A percentile compares a stretch with the other conserved stretches of the same genome.
phyloP scores from a whole-genome alignment of 208 protist genomes.

The Trypanosomatidae sp. region DNA sequence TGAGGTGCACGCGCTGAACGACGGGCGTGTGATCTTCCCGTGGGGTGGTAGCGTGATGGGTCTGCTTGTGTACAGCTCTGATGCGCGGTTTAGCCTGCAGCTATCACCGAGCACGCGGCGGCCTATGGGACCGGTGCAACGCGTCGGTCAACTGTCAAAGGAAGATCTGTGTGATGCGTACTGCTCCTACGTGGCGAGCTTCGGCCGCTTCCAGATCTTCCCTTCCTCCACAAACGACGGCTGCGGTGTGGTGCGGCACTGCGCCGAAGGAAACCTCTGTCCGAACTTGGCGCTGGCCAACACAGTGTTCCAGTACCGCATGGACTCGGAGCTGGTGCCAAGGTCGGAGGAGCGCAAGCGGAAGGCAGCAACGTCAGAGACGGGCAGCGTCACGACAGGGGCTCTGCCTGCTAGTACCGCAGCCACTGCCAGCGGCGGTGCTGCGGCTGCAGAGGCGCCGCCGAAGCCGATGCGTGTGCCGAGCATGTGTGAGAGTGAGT shows the following conservation, averaged over 20 bases:
- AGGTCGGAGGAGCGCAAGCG: neutral
- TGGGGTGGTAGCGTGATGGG: conserved; percentile 79
- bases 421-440: too few species aligned
- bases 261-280: conserved; percentile 31
- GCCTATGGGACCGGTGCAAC: conserved; percentile 20
- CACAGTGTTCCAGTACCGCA: conserved; percentile 25
- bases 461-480: too few species aligned
- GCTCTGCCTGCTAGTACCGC: too few species aligned
- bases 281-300: conserved; percentile 24
- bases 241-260: conserved; percentile 22
- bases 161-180: conserved; percentile 68
- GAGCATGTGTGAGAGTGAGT: too few species aligned
- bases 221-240: conserved; percentile 22
- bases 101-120: conserved; percentile 31
- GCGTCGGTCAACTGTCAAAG: conserved; percentile 27
- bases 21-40: conserved; percentile 75
- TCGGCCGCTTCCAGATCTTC: conserved; percentile 50
- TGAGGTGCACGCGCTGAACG: conserved; percentile 54
- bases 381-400: neutral
- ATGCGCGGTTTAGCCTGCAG: conserved; percentile 60
- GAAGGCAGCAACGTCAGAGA: neutral
- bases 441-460: too few species aligned
- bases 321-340: conserved; percentile 18
- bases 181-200: conserved; percentile 62
- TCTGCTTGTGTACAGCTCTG: conserved; percentile 54